A percentile compares a stretch with the other conserved stretches of the same genome.
These are phyloP conservation scores for Fusarium goolgardi DNA, from an alignment of 2,329 filamentous ascomycete genomes.

Conservation along the genomic window DNA sequence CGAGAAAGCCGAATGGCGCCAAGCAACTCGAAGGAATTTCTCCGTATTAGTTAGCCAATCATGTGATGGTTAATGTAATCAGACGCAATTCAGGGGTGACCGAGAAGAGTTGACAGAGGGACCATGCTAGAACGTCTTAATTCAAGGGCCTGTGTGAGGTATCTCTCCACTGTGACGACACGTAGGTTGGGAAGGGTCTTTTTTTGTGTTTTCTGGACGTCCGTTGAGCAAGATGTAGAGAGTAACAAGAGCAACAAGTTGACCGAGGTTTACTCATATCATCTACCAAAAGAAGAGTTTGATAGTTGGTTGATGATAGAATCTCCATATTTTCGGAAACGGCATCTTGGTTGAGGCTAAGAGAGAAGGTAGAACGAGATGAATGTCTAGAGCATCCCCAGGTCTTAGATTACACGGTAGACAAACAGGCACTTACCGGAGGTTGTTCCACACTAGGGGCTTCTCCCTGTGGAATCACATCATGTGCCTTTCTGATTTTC, in stretches of 20 bases:
- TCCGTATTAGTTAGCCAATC: slow-evolving; percentile 43
- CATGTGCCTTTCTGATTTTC: slow-evolving; percentile 18
- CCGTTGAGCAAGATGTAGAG: slow-evolving; percentile 6
- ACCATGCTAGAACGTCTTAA: slow-evolving; percentile 37
- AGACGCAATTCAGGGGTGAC: slow-evolving; percentile 43
- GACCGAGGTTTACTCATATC: slow-evolving; percentile 5
- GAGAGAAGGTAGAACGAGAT: slow-evolving; percentile 36
- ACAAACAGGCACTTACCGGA: slow-evolving; percentile 10
- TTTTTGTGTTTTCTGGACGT: slow-evolving; percentile 6
- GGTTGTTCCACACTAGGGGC: slow-evolving; percentile 35
- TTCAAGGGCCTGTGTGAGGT: slow-evolving; percentile 28
- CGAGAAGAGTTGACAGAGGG: slow-evolving; percentile 40
- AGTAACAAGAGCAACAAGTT: not conserved
- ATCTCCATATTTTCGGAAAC: slow-evolving; percentile 37
- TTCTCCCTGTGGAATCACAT: slow-evolving; percentile 36
- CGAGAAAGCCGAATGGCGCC: slow-evolving; percentile 37
- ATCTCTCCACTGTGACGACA: slow-evolving; percentile 38
- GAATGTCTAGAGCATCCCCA: slow-evolving; percentile 19
- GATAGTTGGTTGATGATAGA: slow-evolving; percentile 15
- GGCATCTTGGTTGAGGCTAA: slow-evolving; percentile 33
- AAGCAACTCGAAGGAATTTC: slow-evolving; percentile 41
- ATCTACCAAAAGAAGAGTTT: slow-evolving; percentile 1
- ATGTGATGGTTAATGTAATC: slow-evolving; percentile 46
- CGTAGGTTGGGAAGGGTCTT: slow-evolving; percentile 26
- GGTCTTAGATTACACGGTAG: not conserved